A percentile compares a stretch with the other conserved stretches of the same genome.
These are phyloP conservation scores for Capsicum baccatum DNA, from an alignment of 257 asterid genomes.

Conservation along the genomic window DNA sequence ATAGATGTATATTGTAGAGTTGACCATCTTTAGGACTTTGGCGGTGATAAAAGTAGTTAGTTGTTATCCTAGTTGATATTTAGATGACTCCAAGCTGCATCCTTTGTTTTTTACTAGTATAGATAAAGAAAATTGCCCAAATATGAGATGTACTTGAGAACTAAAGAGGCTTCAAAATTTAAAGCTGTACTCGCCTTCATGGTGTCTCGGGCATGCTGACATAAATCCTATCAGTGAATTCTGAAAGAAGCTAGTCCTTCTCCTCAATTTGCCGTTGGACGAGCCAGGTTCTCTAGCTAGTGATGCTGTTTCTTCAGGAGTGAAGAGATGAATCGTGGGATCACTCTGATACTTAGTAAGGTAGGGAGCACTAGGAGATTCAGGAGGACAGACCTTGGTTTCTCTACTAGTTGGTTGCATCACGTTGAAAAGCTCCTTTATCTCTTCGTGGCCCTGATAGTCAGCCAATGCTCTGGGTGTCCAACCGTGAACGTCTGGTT, in stretches of 20 bases:
- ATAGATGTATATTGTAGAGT: not conserved
- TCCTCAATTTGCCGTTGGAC: slow-evolving; percentile 31
- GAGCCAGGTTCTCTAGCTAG: slow-evolving; percentile 19
- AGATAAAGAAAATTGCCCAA: too few species aligned
- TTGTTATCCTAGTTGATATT: too few species aligned
- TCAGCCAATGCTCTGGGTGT: slow-evolving; percentile 73
- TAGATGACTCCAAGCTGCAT: too few species aligned
- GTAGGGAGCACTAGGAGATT: slow-evolving; percentile 41
- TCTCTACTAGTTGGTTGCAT: slow-evolving; percentile 31
- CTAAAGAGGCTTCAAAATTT: not conserved
- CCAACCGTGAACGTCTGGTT: slow-evolving; percentile 66
- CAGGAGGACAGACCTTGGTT: slow-evolving; percentile 22
- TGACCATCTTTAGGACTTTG: slow-evolving; percentile 8
- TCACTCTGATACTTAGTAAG: slow-evolving; percentile 67
- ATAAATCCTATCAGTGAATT: slow-evolving; percentile 79
- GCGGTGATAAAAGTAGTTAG: not conserved
- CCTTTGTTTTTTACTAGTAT: too few species aligned
- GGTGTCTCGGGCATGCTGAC: slow-evolving; percentile 49
- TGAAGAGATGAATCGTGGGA: slow-evolving; percentile 42
- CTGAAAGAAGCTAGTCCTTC: slow-evolving; percentile 42
- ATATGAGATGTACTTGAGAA: not conserved
- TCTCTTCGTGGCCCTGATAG: slow-evolving; percentile 63
- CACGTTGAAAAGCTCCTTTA: slow-evolving; percentile 53
- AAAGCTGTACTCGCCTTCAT: slow-evolving; percentile 47
- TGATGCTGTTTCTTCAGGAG: slow-evolving; percentile 23